Evolutionary conservation across 441 rosid species (phyloP).

Genomic region (Jatropha podagrica): DNA sequence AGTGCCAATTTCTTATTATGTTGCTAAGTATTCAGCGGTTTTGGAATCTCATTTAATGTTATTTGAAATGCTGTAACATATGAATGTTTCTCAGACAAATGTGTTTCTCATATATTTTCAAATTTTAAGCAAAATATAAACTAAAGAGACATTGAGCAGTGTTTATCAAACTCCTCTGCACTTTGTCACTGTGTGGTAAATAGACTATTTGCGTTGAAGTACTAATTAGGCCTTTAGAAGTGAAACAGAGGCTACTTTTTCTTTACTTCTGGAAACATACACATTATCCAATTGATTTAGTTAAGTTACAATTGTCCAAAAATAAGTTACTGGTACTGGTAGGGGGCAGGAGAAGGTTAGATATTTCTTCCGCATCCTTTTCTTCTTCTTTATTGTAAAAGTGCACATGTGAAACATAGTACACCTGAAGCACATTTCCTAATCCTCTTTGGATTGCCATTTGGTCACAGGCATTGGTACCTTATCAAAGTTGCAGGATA

Average conservation of each 20-base stretch:
- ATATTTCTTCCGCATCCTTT: not conserved
- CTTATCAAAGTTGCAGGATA: not conserved
- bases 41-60: not conserved
- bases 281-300: not conserved
- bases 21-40: not conserved
- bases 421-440: not conserved
- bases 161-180: not conserved
- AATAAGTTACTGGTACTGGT: not conserved
- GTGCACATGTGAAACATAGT: not conserved
- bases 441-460: not conserved
- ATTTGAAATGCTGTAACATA: not conserved
- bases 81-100: not conserved
- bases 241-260: not conserved
- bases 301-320: not conserved
- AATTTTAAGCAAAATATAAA: constrained; percentile 6
- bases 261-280: not conserved
- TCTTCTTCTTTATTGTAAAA: not conserved
- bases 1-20: not conserved
- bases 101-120: not conserved
- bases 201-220: too few species aligned
- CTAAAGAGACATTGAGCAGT: not conserved
- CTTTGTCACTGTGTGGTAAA: not conserved
- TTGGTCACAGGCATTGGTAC: not conserved
- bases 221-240: not conserved
- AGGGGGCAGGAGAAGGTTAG: not conserved